Evolutionary conservation across 2,329 filamentous ascomycete genomes (phyloP).

Genomic region (Mariannaea sp.): DNA sequence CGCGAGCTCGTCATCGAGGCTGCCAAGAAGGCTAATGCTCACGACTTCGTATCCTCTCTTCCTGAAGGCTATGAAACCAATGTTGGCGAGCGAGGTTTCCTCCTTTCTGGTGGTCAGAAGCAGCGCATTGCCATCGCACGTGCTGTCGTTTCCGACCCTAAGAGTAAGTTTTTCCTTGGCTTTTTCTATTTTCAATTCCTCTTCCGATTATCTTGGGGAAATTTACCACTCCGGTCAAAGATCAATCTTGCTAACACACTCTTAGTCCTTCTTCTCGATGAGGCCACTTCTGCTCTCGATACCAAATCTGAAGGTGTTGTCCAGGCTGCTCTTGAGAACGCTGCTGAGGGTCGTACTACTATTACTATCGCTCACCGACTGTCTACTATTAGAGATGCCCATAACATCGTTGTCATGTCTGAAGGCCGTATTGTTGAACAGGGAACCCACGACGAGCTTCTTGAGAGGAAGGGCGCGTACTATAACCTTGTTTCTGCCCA

Average conservation of each 20-base stretch:
- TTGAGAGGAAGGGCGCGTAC: slow-evolving; percentile 75
- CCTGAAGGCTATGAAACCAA: slow-evolving; percentile 92
- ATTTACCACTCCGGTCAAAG: no score
- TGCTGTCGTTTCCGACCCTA: slow-evolving; percentile 88
- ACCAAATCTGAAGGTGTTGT: slow-evolving; percentile 95
- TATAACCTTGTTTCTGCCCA: slow-evolving; percentile 87
- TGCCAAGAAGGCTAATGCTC: slow-evolving; percentile 88
- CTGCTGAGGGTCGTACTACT: slow-evolving; percentile 84
- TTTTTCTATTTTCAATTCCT: not conserved
- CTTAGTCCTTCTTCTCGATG: slow-evolving; percentile 81
- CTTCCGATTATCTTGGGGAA: no score
- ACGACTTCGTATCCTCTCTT: slow-evolving; percentile 83
- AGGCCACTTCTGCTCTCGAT: slow-evolving; percentile 92
- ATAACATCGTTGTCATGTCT: slow-evolving; percentile 95
- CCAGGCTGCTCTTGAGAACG: slow-evolving; percentile 87
- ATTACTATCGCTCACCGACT: slow-evolving; percentile 96
- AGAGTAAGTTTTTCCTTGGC: slow-evolving; percentile 54
- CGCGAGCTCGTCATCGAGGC: slow-evolving; percentile 76
- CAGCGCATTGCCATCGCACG: slow-evolving; percentile 95
- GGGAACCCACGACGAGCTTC: slow-evolving; percentile 80
- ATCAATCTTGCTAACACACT: slow-evolving; percentile 13
- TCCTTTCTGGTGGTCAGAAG: slow-evolving; percentile 93
- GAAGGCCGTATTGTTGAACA: slow-evolving; percentile 88
- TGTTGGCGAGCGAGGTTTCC: slow-evolving; percentile 92
- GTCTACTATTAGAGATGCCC: slow-evolving; percentile 90